Evolutionary conservation across 441 rosid genomes (phyloP), one percentile per base, ranked within the genome.

Genomic region (Caryocar brasiliense): DNA sequence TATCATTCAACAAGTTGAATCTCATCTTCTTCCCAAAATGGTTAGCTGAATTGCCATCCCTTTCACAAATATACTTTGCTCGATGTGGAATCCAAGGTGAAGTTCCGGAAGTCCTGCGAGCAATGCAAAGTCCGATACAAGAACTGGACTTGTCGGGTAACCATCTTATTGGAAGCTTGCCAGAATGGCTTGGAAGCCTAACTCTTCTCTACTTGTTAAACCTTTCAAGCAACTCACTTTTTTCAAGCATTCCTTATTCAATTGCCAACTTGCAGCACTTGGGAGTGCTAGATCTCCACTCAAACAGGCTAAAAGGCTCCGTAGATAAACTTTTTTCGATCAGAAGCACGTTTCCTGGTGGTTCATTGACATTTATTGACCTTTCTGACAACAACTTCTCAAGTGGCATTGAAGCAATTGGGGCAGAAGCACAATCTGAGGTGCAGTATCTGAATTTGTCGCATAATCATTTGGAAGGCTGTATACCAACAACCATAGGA

Each of bases 181-280:
- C 82, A 2, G 39, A 64, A 40, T 74, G 80, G 86, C 63, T 80
- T 2, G 86, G 86, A 42, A 65, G 74, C 59, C 60, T 80, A 41
- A 49, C 53, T 23, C 59, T 59, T 39, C 80, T 74, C 38, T 74
- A 72, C 58, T 57, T 51, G 20, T 38, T 80, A 4, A 74, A 74
- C 47, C 75, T 80, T 51, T 76, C 82, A 1, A 58, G 67, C 17
- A 79, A 79, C 62, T 42, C 43, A 7, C 65, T 79, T 5, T 66
- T 47, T 62, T 72, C 77, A 13, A 13, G 2, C 6, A 60, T 80
- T 29, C 74, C 85, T 7, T 63, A 59, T 50, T 70, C 76, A 4
- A 17, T 76, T 25, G 49, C 73, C 1, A 43, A 58, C 25, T 44
- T 68, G 58, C 42, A 62, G 28, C 51, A 58, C 23, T 17, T 73